Evolutionary conservation across 2,329 filamentous ascomycete species (phyloP), one percentile per base, ranked within the genome.

Genomic region (Colletotrichum eleusines): DNA sequence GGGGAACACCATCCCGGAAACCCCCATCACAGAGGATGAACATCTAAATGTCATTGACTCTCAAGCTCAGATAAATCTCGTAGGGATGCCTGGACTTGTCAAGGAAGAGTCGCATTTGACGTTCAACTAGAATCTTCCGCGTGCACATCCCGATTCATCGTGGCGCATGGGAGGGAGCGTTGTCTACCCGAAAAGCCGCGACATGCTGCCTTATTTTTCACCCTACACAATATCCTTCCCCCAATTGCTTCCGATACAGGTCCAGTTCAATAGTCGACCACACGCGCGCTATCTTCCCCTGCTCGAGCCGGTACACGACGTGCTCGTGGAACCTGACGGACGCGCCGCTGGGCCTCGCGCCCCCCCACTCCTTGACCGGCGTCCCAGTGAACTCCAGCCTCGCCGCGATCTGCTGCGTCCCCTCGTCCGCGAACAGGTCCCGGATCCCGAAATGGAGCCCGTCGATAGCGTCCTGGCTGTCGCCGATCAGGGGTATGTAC

Each of bases 251-350:
- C 42, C 73, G 72, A 57, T 78, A 80, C 14, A 72, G 74, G 3
- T 70, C 72, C 62, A 77, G 50, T 54, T 80, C 79, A 20, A 80
- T 73, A 23, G 80, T 63, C 38, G 79, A 79, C 75, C 78, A 79
- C 3, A 81, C 77, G 44, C 73, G 73, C 12, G 69, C 66, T 31
- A 82, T 80, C 74, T 73, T 80, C 1, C 79, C 80, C 1, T 64
- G 73, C 11, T 75, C 66, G 16, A 82, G 74, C 59, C 74, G 74
- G 65, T 81, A 82, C 7, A 79, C 77, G 28, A 77, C 80, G 54
- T 79, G 76, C 73, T 82, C 81, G 20, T 70, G 64, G 61, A 81
- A 79, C 2, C 42, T 54, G 6, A 81, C 78, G 6, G 50, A 5
- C 6, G 74, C 74, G 12, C 78, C 79, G n/a, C 73, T 79, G 6